phyloP scores from a whole-genome alignment of 202 grass and related monocot genomes.

The Sporobolus alterniflorus region DNA sequence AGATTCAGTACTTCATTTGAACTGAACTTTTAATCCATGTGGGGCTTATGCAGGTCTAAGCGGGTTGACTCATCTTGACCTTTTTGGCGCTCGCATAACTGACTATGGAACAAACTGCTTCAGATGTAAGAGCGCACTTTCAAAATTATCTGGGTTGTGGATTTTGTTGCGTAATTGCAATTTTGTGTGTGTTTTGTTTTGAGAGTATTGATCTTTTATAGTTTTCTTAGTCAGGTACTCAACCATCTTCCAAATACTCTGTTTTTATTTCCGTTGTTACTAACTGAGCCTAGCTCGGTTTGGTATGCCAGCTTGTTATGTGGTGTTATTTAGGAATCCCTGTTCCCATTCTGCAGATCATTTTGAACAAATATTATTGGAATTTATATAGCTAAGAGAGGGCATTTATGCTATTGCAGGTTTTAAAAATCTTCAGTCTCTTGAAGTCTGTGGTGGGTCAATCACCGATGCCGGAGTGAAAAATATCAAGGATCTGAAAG shows the following conservation, averaged over 20 bases:
- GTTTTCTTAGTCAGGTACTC: background rate
- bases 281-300: background rate
- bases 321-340: background rate
- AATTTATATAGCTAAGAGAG: background rate
- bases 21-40: slow-evolving; percentile 16
- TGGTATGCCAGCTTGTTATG: background rate
- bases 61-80: slow-evolving; percentile 91
- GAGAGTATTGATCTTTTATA: background rate
- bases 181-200: background rate
- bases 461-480: slow-evolving; percentile 90
- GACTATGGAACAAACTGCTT: slow-evolving; percentile 86
- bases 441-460: slow-evolving; percentile 81
- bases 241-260: background rate
- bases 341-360: background rate
- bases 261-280: background rate
- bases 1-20: background rate
- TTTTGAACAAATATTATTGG: background rate
- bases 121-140: slow-evolving; percentile 61
- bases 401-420: slow-evolving; percentile 37
- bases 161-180: background rate
- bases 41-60: slow-evolving; percentile 69
- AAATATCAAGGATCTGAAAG: slow-evolving; percentile 93
- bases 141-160: background rate
- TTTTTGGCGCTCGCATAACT: slow-evolving; percentile 89
- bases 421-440: slow-evolving; percentile 90